These are phyloP conservation scores for Monilinia aucupariae DNA, from an alignment of 2,329 filamentous ascomycete genomes.

Conservation along the genomic window DNA sequence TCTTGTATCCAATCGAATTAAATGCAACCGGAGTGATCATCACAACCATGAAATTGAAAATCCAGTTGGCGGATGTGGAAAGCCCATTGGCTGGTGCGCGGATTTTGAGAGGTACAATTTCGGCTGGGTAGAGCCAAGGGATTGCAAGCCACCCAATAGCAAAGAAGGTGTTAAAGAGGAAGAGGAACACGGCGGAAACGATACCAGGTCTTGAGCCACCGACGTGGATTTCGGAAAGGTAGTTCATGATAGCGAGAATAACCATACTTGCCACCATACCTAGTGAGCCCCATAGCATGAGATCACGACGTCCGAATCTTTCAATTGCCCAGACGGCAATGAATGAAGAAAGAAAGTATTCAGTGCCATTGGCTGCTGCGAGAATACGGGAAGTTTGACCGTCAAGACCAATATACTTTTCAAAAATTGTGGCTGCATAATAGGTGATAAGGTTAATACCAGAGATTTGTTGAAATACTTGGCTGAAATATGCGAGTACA, in stretches of 20 bases:
- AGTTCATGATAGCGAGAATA: conserved; percentile 43
- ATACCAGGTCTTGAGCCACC: conserved; percentile 14
- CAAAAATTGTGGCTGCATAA: conserved; percentile 47
- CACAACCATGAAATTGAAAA: conserved; percentile 47
- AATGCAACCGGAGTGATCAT: conserved; percentile 38
- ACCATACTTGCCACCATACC: conserved; percentile 56
- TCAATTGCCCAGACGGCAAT: conserved; percentile 42
- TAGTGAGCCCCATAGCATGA: conserved; percentile 65
- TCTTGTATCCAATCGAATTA: conserved; percentile 52
- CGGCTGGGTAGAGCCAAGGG: conserved; percentile 48
- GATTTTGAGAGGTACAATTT: conserved; percentile 49
- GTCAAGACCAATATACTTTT: conserved; percentile 43
- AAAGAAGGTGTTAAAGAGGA: conserved; percentile 50
- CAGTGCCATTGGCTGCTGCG: conserved; percentile 44
- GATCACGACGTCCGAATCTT: conserved; percentile 58
- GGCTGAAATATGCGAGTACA: conserved; percentile 65
- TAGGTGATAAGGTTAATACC: conserved; percentile 43
- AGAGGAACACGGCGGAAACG: conserved; percentile 36
- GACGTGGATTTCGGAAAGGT: conserved; percentile 34
- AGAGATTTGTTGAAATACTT: conserved; percentile 47
- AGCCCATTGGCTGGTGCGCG: conserved; percentile 54
- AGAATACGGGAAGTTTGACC: conserved; percentile 47
- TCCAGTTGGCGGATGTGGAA: conserved; percentile 39
- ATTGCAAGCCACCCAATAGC: conserved; percentile 44
- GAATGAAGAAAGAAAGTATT: conserved; percentile 11